These are phyloP conservation scores for Pelargonium myrrhifolium DNA, from an alignment of 441 rosid genomes.

Conservation along the genomic window DNA sequence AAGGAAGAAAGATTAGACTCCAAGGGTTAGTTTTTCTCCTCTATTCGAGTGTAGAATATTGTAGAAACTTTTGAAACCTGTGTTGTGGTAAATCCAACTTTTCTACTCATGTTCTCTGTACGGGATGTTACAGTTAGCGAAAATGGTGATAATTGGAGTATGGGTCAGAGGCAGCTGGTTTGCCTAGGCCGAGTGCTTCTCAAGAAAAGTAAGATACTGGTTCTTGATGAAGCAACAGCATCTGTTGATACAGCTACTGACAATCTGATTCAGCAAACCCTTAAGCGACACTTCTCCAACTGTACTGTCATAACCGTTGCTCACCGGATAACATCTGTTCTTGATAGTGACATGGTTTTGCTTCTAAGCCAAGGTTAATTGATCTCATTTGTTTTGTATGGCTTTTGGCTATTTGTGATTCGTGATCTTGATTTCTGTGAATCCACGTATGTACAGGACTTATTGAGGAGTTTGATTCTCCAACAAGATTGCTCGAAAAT, in stretches of 20 bases:
- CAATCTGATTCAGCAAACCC: slow-evolving; percentile 67
- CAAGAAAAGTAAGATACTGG: slow-evolving; percentile 70
- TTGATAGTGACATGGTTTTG: slow-evolving; percentile 70
- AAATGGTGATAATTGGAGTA: slow-evolving; percentile 94
- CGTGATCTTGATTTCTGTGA: not conserved
- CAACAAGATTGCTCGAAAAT: slow-evolving; percentile 50
- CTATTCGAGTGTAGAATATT: not conserved
- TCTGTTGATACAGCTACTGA: slow-evolving; percentile 86
- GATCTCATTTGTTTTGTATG: slow-evolving; percentile 1
- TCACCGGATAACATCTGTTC: slow-evolving; percentile 69
- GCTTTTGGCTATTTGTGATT: not conserved
- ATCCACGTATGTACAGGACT: slow-evolving; percentile 30
- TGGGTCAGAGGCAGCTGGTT: slow-evolving; percentile 85
- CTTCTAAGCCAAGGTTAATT: slow-evolving; percentile 56
- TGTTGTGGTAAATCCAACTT: not conserved
- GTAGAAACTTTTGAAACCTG: not conserved
- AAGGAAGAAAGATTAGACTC: slow-evolving; percentile 67
- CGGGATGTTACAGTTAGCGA: slow-evolving; percentile 41
- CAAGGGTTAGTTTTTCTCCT: slow-evolving; percentile 31
- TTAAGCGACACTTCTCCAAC: slow-evolving; percentile 53
- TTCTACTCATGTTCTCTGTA: not conserved
- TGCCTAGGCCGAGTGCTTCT: slow-evolving; percentile 79
- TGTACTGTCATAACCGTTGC: slow-evolving; percentile 79
- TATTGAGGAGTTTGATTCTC: slow-evolving; percentile 61
- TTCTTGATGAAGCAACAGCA: slow-evolving; percentile 93